Percentiles rank a stretch among this genome's conserved stretches.
These are phyloP conservation scores for Ilyonectria mors-panacis DNA, from an alignment of 2,329 filamentous ascomycete genomes.

Conservation along the genomic window DNA sequence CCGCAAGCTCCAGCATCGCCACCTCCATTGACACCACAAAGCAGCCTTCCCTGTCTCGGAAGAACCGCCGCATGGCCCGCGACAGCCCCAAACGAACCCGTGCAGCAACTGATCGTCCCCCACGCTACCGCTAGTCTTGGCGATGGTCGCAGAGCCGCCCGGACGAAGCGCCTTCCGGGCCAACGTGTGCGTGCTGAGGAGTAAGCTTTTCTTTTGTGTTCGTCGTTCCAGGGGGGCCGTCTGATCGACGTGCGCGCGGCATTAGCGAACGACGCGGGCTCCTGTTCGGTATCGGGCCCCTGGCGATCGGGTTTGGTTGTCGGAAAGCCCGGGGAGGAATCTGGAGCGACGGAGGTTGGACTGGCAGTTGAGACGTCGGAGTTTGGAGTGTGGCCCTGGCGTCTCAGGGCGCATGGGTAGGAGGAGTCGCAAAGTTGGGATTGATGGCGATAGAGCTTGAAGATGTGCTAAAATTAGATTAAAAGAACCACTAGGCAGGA, in stretches of 20 bases:
- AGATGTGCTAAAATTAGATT: not conserved
- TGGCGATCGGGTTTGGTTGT: not conserved
- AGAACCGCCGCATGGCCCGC: not conserved
- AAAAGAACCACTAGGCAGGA: not conserved
- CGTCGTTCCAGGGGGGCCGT: not conserved
- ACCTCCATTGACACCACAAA: conserved; percentile 6
- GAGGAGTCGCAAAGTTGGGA: not conserved
- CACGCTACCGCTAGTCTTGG: not conserved
- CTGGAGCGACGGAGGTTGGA: not conserved
- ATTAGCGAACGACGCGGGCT: not conserved
- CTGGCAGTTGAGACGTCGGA: conserved; percentile 1
- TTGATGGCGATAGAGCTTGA: not conserved
- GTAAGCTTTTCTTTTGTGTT: conserved; percentile 16
- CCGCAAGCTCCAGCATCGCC: conserved; percentile 17
- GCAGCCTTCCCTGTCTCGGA: conserved; percentile 8
- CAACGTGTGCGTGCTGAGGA: conserved; percentile 8
- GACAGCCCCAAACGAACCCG: not conserved
- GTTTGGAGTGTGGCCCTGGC: not conserved
- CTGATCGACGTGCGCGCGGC: not conserved
- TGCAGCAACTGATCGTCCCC: not conserved
- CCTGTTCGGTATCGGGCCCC: not conserved
- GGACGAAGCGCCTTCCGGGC: conserved; percentile 11
- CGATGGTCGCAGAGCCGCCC: conserved; percentile 6
- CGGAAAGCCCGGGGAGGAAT: not conserved
- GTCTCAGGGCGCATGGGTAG: not conserved